phyloP scores from a whole-genome alignment of 148 eudicot species.

The Rhododendron mucronatum region DNA sequence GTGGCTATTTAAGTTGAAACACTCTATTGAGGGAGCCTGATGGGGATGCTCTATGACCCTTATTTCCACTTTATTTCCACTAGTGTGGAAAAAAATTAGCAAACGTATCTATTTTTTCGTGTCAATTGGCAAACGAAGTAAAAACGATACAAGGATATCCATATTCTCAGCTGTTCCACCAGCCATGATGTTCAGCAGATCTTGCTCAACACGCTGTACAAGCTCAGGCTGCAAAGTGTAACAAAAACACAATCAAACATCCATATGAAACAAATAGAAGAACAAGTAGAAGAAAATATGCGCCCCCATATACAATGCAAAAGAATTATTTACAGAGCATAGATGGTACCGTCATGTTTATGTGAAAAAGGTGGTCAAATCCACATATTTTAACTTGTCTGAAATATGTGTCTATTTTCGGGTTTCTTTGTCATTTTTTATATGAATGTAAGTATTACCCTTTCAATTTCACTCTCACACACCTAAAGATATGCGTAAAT shows the following conservation, averaged over 20 bases:
- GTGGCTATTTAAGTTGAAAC: neutral
- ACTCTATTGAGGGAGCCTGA: neutral
- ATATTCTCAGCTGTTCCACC: constrained; percentile 67
- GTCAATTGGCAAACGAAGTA: neutral
- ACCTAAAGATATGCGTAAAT: neutral
- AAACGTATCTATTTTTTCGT: neutral
- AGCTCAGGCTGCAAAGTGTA: constrained; percentile 76
- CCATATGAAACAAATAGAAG: neutral
- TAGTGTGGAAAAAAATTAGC: neutral
- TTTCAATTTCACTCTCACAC: neutral
- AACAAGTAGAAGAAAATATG: neutral
- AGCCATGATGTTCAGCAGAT: constrained; percentile 76
- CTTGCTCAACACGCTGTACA: constrained; percentile 82
- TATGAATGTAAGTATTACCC: neutral
- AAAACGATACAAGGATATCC: constrained; percentile 53
- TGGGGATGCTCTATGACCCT: neutral
- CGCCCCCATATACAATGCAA: neutral
- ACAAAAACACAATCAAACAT: neutral
- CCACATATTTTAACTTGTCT: neutral
- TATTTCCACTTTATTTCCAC: no score
- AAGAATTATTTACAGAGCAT: neutral
- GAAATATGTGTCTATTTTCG: neutral
- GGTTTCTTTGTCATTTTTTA: neutral
- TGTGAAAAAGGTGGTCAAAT: neutral
- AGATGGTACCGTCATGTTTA: neutral